A percentile compares a stretch with the other conserved stretches of the same genome.
These are phyloP conservation scores for Gillenia trifoliata DNA, from an alignment of 306 rosid species.

Conservation along the genomic window DNA sequence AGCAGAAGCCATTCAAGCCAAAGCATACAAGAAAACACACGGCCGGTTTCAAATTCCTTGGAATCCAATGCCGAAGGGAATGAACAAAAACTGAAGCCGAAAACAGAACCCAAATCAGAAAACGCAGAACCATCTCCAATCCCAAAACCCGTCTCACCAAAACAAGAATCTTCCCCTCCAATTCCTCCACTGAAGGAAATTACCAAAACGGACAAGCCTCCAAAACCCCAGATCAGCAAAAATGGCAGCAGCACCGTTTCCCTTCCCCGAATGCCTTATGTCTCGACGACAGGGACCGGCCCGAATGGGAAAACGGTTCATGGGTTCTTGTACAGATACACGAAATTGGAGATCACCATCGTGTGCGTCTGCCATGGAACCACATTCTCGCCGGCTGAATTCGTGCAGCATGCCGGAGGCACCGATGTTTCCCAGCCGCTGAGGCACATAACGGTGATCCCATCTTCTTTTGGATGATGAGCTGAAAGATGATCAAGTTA, in stretches of 20 bases:
- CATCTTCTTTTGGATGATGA: conserved; percentile 38
- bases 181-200: conserved; percentile 11
- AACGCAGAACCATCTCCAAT: conserved; percentile 4
- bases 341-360: conserved; percentile 61
- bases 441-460: conserved; percentile 63
- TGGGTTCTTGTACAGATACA: conserved; percentile 60
- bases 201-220: conserved; percentile 34
- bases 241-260: background rate
- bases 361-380: conserved; percentile 88
- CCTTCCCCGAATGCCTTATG: conserved; percentile 63
- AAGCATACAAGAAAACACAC: conserved; percentile 26
- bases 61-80: conserved; percentile 9
- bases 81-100: background rate
- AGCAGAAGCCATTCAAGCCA: conserved; percentile 46
- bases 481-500: background rate
- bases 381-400: conserved; percentile 73
- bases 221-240: conserved; percentile 23
- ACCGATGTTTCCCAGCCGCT: conserved; percentile 57
- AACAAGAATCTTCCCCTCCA: background rate
- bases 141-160: background rate
- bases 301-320: conserved; percentile 60
- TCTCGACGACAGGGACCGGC: conserved; percentile 60
- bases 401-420: conserved; percentile 91
- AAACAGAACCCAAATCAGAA: conserved; percentile 10
- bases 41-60: conserved; percentile 16